Evolutionary conservation across 2,329 filamentous ascomycete species (phyloP).

Genomic region (Cercospora sesami): DNA sequence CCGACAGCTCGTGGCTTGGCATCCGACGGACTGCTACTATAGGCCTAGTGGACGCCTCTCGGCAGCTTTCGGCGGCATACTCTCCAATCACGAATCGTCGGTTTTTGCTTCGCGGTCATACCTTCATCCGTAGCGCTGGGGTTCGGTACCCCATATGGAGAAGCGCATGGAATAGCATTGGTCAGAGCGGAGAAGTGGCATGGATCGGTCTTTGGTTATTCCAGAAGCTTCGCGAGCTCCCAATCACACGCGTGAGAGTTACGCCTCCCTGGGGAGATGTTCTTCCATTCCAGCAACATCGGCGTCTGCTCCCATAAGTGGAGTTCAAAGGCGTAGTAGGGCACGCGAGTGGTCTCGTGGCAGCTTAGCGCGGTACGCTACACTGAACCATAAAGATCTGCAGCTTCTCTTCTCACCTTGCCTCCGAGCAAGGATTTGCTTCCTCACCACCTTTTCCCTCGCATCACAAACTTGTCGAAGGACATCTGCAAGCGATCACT

Average conservation of each 20-base stretch:
- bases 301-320: slow-evolving; percentile 6
- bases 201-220: slow-evolving; percentile 10
- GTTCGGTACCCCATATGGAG: slow-evolving; percentile 3
- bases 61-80: background rate
- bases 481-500: background rate
- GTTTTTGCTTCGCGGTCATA: background rate
- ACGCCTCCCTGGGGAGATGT: background rate
- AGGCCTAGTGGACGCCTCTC: background rate
- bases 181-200: background rate
- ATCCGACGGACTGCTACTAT: background rate
- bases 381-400: slow-evolving; percentile 12
- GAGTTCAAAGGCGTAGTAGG: background rate
- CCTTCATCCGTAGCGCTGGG: slow-evolving; percentile 5
- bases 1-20: background rate
- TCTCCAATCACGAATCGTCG: background rate
- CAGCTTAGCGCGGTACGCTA: slow-evolving; percentile 6
- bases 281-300: slow-evolving; percentile 14
- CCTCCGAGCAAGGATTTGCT: background rate
- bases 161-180: background rate
- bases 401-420: background rate
- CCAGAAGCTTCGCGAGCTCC: background rate
- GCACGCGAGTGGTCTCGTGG: slow-evolving; percentile 12
- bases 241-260: background rate
- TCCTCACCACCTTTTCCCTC: background rate
- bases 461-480: background rate